Base-by-base conservation (phyloP, 1,139 yeast species). In the Nadsonia commutata region DNA sequence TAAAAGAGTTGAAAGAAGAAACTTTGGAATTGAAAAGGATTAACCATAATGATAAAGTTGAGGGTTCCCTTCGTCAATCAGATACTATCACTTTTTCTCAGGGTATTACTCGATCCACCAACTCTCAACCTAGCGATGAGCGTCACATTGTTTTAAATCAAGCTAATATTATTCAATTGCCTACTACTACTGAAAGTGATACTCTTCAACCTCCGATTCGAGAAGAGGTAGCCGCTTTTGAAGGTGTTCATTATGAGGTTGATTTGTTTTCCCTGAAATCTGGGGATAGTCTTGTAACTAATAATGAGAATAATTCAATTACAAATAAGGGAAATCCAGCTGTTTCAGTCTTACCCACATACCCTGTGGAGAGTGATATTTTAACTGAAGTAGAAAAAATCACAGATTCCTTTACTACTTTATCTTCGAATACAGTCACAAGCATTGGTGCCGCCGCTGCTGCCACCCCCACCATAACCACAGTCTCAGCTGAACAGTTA, bases 41-140 rank as follows among this genome's bases (percentile, higher is more conserved):
- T 52, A 69, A 0, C 46, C 61, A 1, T 18, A 60, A 56, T 1
- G 71, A 70, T 40, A 33, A 41, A 46, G 36, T 42, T 43, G 42
- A 47, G 52, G n/a, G n/a, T n/a, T n/a, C n/a, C n/a, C n/a, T n/a
- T n/a, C n/a, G n/a, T n/a, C n/a, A n/a, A n/a, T n/a, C n/a, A n/a
- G n/a, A n/a, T n/a, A n/a, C n/a, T n/a, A n/a, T n/a, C n/a, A n/a
- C n/a, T n/a, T n/a, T 44, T 3, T 45, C 39, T 17, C 39, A 40
- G 40, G 27, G 45, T 42, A 38, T 49, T 45, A 38, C 49, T 50
- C 39, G 37, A 17, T 31, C 27, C 21, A 40, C 48, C 31, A 36
- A 27, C 36, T 36, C 31, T 31, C n/a, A 40, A 37, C 18, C 18
- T 37, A 21, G 27, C 46, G n/a, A 40, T 40, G 31, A 16, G 19